Conservation (phyloP, 2,329 filamentous ascomycete genomes). For the Neopestalotiopsis sp. region DNA sequence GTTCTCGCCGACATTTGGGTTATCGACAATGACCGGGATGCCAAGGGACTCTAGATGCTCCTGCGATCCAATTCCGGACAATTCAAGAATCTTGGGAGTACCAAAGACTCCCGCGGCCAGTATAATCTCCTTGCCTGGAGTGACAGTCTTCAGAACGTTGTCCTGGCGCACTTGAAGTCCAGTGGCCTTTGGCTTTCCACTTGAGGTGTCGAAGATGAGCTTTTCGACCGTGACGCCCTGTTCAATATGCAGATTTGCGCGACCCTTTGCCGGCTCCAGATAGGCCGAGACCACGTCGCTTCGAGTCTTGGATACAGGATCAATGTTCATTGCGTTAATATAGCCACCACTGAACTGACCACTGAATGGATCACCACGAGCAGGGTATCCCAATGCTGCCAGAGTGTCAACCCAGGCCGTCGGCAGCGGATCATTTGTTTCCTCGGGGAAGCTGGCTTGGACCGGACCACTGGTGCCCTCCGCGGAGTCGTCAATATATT, state of each 20-base stretch:
- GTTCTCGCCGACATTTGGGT: constrained; percentile 51
- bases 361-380: constrained; percentile 20
- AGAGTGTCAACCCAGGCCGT: constrained; percentile 24
- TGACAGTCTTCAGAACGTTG: constrained; percentile 40
- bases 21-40: constrained; percentile 49
- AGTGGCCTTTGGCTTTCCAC: constrained; percentile 34
- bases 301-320: constrained; percentile 19
- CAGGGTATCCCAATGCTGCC: constrained; percentile 18
- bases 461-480: constrained; percentile 20
- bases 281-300: constrained; percentile 46
- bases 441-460: constrained; percentile 21
- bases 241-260: constrained; percentile 51
- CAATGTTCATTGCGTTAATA: constrained; percentile 19
- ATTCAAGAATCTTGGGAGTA: constrained; percentile 63
- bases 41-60: constrained; percentile 45
- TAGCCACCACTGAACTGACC: constrained; percentile 17
- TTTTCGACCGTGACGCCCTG: constrained; percentile 50
- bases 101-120: constrained; percentile 62
- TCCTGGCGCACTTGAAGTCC: constrained; percentile 48
- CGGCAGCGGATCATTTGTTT: constrained; percentile 18
- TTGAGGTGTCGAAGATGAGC: constrained; percentile 45
- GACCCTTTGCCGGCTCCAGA: constrained; percentile 38
- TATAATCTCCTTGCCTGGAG: constrained; percentile 54
- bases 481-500: constrained; percentile 21
- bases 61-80: constrained; percentile 62